Evolutionary conservation across 1,284 basidiomycete species (phyloP).

Genomic region (Ceratobasidium sp.): DNA sequence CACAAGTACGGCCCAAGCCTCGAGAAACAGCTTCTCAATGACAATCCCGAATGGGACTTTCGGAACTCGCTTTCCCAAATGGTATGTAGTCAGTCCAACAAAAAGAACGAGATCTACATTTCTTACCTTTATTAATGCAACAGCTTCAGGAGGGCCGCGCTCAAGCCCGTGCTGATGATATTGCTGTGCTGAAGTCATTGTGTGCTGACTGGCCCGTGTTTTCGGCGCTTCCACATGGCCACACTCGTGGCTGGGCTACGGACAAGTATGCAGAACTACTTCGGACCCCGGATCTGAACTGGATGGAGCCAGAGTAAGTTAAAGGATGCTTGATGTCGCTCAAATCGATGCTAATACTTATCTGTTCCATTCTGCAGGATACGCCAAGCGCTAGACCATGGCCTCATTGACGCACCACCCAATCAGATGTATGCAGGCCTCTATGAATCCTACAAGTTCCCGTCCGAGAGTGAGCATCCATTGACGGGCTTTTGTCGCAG

Average conservation of each 20-base stretch:
- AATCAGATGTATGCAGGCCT: constrained; percentile 3
- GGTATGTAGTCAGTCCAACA: no score
- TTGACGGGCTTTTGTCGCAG: background rate
- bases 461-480: background rate
- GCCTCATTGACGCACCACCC: background rate
- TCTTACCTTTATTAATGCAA: no score
- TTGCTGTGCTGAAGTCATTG: background rate
- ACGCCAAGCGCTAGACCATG: background rate
- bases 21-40: no score
- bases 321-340: background rate
- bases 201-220: background rate
- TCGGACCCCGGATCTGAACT: background rate
- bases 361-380: background rate
- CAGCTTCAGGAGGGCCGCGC: background rate
- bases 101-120: no score
- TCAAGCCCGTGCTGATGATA: background rate
- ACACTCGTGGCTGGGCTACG: background rate
- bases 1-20: no score
- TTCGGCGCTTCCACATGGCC: background rate
- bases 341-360: background rate
- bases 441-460: background rate
- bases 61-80: no score
- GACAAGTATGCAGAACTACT: background rate
- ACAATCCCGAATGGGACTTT: no score
- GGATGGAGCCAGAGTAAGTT: background rate